Conservation (phyloP, 768 basidiomycete genomes). For the Auricularia auricula-judae region DNA sequence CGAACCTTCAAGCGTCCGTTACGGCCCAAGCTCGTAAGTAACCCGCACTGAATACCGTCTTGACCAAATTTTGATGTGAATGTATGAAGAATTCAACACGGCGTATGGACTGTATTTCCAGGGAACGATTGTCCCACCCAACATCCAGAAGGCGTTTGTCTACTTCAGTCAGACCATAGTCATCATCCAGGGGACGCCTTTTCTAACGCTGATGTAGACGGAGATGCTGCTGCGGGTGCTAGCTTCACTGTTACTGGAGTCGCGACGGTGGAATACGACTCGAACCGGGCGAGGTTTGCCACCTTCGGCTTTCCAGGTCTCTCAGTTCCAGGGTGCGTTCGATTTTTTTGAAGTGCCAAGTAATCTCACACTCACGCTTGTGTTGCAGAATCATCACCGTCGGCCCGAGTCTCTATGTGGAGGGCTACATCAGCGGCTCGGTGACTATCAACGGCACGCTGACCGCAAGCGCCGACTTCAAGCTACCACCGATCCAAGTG, state of each 20-base stretch:
- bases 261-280: conserved; percentile 1
- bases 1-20: neutral
- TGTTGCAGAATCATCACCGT: neutral
- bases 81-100: neutral
- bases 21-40: neutral
- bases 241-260: conserved; percentile 2
- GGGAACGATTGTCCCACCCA: neutral
- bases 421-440: neutral
- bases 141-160: neutral
- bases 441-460: neutral
- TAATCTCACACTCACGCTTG: neutral
- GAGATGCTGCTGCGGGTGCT: neutral
- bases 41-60: too few relatives aligned
- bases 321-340: neutral
- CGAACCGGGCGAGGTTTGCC: neutral
- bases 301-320: conserved; percentile 6
- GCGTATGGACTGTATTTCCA: neutral
- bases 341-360: neutral
- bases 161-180: neutral
- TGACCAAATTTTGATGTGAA: too few relatives aligned
- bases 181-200: neutral
- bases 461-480: neutral
- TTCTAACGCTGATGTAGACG: neutral
- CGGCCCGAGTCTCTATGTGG: neutral
- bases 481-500: neutral